Percentiles rank a stretch among this genome's conserved stretches.
Conservation (phyloP, 2,329 filamentous ascomycete species). For the Neonectria coccinea region DNA sequence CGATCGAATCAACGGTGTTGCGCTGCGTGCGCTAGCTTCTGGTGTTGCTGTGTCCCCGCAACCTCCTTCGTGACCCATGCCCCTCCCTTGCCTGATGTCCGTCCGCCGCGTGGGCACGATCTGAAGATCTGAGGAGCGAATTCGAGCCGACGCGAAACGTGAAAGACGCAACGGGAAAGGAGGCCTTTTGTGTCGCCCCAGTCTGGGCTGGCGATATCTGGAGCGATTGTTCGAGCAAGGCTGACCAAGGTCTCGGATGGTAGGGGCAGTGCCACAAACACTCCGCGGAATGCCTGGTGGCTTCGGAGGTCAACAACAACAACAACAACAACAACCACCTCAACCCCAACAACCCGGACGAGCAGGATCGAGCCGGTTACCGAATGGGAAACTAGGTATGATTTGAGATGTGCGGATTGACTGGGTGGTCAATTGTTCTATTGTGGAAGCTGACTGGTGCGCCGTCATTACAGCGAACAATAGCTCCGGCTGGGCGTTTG, state of each 20-base stretch:
- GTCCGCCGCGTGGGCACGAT: conserved; percentile 29
- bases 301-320: conserved; percentile 70
- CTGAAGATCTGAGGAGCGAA: conserved; percentile 26
- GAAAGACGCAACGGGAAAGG: conserved; percentile 21
- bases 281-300: conserved; percentile 71
- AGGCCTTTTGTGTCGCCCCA: conserved; percentile 16
- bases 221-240: conserved; percentile 36
- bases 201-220: conserved; percentile 26
- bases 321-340: conserved; percentile 63
- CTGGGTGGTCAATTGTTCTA: conserved; percentile 15
- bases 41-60: conserved; percentile 29
- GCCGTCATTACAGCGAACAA: conserved; percentile 58
- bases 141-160: conserved; percentile 31
- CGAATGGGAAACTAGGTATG: conserved; percentile 73
- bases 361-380: conserved; percentile 69
- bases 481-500: conserved; percentile 71
- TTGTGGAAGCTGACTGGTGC: conserved; percentile 39
- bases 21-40: conserved; percentile 27
- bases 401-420: conserved; percentile 21
- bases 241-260: conserved; percentile 45
- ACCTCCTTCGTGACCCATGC: conserved; percentile 29
- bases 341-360: conserved; percentile 63
- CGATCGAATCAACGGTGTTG: conserved; percentile 21
- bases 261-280: conserved; percentile 71
- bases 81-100: conserved; percentile 34